A percentile compares a stretch with the other conserved stretches of the same genome.
Evolutionary conservation across 306 rosid species (phyloP).

Genomic region (Cicer bijugum): DNA sequence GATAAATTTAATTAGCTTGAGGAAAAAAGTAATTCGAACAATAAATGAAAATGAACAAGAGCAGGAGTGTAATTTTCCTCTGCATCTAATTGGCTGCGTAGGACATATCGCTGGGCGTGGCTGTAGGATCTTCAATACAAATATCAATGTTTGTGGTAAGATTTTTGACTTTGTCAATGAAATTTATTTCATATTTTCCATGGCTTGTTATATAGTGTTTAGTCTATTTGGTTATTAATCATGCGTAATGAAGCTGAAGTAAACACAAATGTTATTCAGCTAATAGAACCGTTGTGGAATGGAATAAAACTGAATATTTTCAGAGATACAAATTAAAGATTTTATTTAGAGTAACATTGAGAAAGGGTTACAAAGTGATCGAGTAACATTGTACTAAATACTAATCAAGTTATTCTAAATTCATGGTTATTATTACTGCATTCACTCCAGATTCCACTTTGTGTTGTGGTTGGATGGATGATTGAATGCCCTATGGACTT

Average conservation of each 20-base stretch:
- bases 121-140: conserved; percentile 73
- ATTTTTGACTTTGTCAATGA: neutral
- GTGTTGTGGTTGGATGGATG: conserved; percentile 71
- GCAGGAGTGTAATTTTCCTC: conserved; percentile 2
- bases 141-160: conserved; percentile 79
- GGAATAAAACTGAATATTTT: neutral
- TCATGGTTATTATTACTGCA: conserved; percentile 14
- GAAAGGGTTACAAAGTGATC: neutral
- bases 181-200: neutral
- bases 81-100: conserved; percentile 25
- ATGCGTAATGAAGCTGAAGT: neutral
- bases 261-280: neutral
- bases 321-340: neutral
- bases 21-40: neutral
- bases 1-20: neutral
- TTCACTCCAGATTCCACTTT: conserved; percentile 66
- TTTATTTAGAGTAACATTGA: neutral
- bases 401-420: neutral
- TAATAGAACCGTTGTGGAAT: neutral
- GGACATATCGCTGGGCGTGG: conserved; percentile 76
- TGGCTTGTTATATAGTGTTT: neutral
- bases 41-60: conserved; percentile 1
- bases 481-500: conserved; percentile 68
- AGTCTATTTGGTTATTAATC: neutral
- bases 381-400: neutral